Base-by-base conservation (phyloP, 495 filamentous ascomycete genomes). In the Trichoderma virens region DNA sequence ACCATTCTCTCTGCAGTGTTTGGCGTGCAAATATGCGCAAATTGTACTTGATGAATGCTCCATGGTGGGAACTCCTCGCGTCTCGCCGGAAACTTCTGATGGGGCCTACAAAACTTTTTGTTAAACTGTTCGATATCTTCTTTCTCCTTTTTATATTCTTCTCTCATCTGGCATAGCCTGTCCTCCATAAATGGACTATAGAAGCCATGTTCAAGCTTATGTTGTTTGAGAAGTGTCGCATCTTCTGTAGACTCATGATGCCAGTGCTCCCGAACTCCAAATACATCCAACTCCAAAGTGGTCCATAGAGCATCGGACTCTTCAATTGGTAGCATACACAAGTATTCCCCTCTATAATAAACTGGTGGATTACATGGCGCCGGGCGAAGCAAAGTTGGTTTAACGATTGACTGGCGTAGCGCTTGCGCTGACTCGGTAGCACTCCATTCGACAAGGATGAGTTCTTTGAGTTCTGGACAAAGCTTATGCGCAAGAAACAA, bases 371-470 rank as follows among this genome's bases (percentile, higher is more conserved):
- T n/a, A 5, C 5, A 18, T 47, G 14, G 43, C 18, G 43, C n/a
- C 18, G 43, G 16, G 43, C 43, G 43, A 47, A 47, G 43, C 43
- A 47, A 6, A 18, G 14, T n/a, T 47, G 43, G 43, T 5, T 47
- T 5, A 20, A 47, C 43, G n/a, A 47, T 47, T 47, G 43, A 47
- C 43, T 47, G 43, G 14, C 43, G 43, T n/a, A 47, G 14, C n/a
- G 43, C 14, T 20, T 47, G 43, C 43, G 16, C 16, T 5, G 43
- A 47, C 14, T 47, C 4, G 16, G 13, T n/a, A 47, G 43, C 2
- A 38, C 35, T n/a, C 66, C 66, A 65, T 13, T 59, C 41, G 59
- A 59, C 62, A 7, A 65, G 1, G 23, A 56, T 63, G 6, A 64
- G 5, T 25, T 67, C 62, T 28, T 64, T 28, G 27, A 67, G 56